Evolutionary conservation across 345 rosid genomes (phyloP).

Genomic region (Citrus glauca): DNA sequence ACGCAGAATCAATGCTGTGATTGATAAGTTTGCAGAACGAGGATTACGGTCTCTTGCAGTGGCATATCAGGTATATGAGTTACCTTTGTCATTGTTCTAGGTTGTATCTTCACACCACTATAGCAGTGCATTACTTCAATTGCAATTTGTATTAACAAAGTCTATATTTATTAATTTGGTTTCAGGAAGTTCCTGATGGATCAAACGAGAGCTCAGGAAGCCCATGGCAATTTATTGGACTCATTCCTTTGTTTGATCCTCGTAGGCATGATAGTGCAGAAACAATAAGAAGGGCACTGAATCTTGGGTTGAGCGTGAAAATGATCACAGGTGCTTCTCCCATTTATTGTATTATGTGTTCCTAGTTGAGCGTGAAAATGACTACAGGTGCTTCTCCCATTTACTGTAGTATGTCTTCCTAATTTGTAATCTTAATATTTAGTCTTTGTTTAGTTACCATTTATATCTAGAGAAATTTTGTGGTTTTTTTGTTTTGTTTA

Average conservation of each 20-base stretch:
- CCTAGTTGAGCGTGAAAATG: background rate
- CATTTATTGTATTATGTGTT: background rate
- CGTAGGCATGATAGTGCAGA: constrained; percentile 63
- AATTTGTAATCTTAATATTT: too few relatives aligned
- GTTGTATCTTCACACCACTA: background rate
- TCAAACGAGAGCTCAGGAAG: constrained; percentile 55
- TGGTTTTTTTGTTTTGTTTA: too few relatives aligned
- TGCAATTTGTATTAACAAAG: background rate
- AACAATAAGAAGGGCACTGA: constrained; percentile 51
- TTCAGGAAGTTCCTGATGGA: constrained; percentile 62
- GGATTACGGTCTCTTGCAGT: constrained; percentile 66
- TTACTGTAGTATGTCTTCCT: too few relatives aligned
- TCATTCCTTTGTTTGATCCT: constrained; percentile 65
- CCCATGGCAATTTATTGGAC: constrained; percentile 61
- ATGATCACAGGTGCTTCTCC: constrained; percentile 49
- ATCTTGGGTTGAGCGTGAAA: constrained; percentile 62
- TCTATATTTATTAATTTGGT: constrained; percentile 2
- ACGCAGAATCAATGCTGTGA: constrained; percentile 45
- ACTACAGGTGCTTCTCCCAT: too few relatives aligned
- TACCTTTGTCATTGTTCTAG: background rate
- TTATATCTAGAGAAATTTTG: too few relatives aligned
- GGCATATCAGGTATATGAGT: constrained; percentile 45
- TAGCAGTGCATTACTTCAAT: background rate
- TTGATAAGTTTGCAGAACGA: constrained; percentile 51
- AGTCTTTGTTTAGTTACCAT: too few relatives aligned